Conservation (phyloP, 176 grass and related monocot species). For the Carex parvula region DNA sequence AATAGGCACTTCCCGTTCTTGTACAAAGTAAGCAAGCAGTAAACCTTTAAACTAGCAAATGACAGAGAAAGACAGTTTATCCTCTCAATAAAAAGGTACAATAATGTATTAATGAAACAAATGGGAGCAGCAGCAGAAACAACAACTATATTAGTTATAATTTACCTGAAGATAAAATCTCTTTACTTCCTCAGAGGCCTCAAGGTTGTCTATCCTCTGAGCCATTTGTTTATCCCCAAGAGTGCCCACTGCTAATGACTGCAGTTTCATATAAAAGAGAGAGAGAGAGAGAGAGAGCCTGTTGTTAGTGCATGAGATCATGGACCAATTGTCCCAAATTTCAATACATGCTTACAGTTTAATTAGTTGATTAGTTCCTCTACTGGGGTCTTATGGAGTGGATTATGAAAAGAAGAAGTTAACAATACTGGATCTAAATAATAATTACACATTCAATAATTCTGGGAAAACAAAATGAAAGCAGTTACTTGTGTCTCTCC, state of each 20-base stretch:
- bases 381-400: not conserved
- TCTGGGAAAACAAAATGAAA: not conserved
- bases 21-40: not conserved
- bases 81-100: not conserved
- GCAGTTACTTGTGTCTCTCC: constrained; percentile 94
- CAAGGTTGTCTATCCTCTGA: constrained; percentile 93
- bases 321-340: not conserved
- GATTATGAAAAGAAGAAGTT: not conserved
- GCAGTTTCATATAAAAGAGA: constrained; percentile 24
- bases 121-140: not conserved
- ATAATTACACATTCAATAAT: not conserved
- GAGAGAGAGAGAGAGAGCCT: not conserved
- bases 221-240: constrained; percentile 98
- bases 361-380: constrained; percentile 8
- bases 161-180: constrained; percentile 98
- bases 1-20: not conserved
- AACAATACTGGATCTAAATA: not conserved
- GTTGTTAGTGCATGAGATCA: not conserved
- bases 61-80: not conserved
- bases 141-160: not conserved
- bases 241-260: constrained; percentile 92
- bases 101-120: not conserved
- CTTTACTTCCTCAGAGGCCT: constrained; percentile 75
- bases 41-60: not conserved
- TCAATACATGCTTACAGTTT: not conserved